Conservation (phyloP, 768 basidiomycete genomes). For the Podaxis sp. region DNA sequence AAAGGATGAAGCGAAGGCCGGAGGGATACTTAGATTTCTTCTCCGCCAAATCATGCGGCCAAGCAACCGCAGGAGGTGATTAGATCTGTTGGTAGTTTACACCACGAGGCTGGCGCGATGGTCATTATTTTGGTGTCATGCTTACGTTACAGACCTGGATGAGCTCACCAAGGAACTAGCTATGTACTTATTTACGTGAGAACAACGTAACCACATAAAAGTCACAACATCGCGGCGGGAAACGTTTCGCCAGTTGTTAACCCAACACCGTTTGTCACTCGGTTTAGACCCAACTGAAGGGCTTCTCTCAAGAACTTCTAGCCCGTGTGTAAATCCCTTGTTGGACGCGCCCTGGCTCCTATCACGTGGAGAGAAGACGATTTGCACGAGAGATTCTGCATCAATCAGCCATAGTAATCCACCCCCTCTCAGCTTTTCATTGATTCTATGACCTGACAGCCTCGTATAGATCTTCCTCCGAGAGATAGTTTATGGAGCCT, state of each 20-base stretch:
- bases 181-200: no score
- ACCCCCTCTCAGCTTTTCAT: no score
- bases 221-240: background rate
- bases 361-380: background rate
- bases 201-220: no score
- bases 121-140: background rate
- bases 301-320: background rate
- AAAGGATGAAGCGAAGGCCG: background rate
- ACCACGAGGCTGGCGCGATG: background rate
- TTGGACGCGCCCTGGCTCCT: background rate
- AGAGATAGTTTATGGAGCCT: background rate
- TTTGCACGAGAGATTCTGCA: background rate
- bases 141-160: background rate
- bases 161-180: no score
- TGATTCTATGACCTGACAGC: no score
- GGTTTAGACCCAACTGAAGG: background rate
- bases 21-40: constrained; percentile 11
- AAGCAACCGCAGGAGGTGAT: background rate
- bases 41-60: constrained; percentile 9
- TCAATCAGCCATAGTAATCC: background rate
- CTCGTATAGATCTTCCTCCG: background rate
- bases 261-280: background rate
- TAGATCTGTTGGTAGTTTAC: no score
- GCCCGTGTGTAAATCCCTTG: background rate
- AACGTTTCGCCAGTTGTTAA: background rate